These are phyloP conservation scores for Solanum commersonii DNA, from an alignment of 257 asterid genomes.

Conservation along the genomic window DNA sequence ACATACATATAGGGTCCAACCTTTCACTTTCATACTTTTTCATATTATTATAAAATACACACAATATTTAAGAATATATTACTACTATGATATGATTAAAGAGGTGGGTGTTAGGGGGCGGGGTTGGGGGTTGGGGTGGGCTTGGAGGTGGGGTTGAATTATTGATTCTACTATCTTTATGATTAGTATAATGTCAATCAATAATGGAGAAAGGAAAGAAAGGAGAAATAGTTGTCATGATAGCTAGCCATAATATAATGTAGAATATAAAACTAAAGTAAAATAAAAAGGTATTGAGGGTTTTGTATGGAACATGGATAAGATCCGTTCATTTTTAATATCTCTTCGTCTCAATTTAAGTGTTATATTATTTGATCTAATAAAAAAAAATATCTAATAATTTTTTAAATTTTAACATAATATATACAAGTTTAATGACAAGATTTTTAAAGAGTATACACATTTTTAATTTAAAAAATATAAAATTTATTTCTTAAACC, in stretches of 20 bases:
- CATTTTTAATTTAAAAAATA: too few species aligned
- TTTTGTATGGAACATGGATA: background rate
- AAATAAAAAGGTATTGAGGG: background rate
- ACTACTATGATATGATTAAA: background rate
- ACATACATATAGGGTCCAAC: background rate
- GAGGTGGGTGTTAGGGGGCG: background rate
- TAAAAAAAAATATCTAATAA: too few species aligned
- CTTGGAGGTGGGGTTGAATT: background rate
- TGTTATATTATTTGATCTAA: too few species aligned
- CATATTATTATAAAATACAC: background rate
- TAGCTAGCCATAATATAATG: background rate
- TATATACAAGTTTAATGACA: too few species aligned
- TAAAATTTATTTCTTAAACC: too few species aligned
- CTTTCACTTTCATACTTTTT: background rate
- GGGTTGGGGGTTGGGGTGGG: background rate
- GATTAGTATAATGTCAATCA: background rate
- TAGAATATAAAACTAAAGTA: background rate
- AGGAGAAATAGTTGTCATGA: background rate
- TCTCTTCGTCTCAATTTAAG: too few species aligned
- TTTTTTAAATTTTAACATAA: too few species aligned
- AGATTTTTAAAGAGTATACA: too few species aligned
- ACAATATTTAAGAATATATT: background rate
- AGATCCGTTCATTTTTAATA: background rate
- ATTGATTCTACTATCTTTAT: background rate
- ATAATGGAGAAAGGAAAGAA: slow-evolving; percentile 1